Conservation (phyloP, 2,329 filamentous ascomycete genomes). For the Phoma herbarum region DNA sequence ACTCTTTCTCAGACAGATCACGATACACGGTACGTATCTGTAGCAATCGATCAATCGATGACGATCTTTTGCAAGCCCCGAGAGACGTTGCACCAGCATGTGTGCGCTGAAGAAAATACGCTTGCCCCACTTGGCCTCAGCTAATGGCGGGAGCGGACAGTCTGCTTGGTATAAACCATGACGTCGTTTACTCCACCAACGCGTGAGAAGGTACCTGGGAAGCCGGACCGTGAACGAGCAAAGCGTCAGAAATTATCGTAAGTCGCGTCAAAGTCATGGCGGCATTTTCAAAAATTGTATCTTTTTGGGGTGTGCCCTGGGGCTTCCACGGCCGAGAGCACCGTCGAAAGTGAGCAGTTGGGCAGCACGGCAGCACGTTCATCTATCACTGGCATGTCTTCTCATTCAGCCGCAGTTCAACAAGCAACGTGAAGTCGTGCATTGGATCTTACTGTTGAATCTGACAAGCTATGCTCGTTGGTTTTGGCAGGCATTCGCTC, state of each 20-base stretch:
- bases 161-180: conserved; percentile 31
- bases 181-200: conserved; percentile 28
- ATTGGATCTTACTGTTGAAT: conserved; percentile 11
- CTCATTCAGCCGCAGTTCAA: conserved; percentile 10
- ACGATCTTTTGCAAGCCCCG: conserved; percentile 16
- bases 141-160: conserved; percentile 34
- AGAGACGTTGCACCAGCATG: conserved; percentile 15
- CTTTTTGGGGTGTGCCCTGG: conserved; percentile 13
- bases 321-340: conserved; percentile 41
- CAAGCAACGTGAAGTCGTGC: conserved; percentile 7
- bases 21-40: conserved; percentile 19
- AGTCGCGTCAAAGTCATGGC: conserved; percentile 9
- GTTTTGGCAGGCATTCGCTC: conserved; percentile 8
- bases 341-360: conserved; percentile 20
- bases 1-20: conserved; percentile 16
- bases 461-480: not conserved
- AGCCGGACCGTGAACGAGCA: conserved; percentile 22
- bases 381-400: conserved; percentile 7
- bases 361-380: conserved; percentile 27
- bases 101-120: conserved; percentile 13
- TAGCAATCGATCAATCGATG: conserved; percentile 22
- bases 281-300: conserved; percentile 17
- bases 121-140: conserved; percentile 36
- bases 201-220: conserved; percentile 19
- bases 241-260: conserved; percentile 17